Evolutionary conservation across 73 alveolate species (phyloP), one percentile per base, ranked within the genome.

Genomic region (Paramecium primaurelia): DNA sequence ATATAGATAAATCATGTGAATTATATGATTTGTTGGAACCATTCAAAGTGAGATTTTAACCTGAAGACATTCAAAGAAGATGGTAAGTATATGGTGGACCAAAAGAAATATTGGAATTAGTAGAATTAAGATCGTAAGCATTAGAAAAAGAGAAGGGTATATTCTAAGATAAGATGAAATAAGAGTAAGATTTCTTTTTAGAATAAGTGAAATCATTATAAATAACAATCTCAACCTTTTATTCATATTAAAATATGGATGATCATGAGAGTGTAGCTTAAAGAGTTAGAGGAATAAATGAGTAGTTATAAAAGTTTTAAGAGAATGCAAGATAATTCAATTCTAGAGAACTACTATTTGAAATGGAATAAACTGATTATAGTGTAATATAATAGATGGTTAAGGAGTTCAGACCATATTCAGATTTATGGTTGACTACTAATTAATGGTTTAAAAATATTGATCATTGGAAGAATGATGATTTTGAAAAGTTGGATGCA

Each of bases 1-100:
- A 96, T 77, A 98, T 98, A 11, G 95, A 92, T 4, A 93, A 95
- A 59, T 96, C 97, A 64, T 96, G 96, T 94, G 97, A 93, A 58
- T 93, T 97, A 64, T 98, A 97, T 94, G 96, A 95, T 59, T 93
- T 97, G n/a, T 96, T 97, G 44, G 99, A 98, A 68, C 99, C 96
- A 86, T 98, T 97, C 94, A 96, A 97, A 93, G 97, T 93, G 49
- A 97, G 97, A 89, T 97, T 98, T 89, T 93, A 98, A 32, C 92
- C 86, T 73, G 95, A 95, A 38, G 99, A 97, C 92, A 92, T 97
- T 47, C 98, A 98, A 86, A 95, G 97, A 77, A 98, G 98, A 94
- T 97, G 99, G 99, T 95, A 95, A 80, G 94, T 98, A 87, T 96
- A 92, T 94, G 98, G 99, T 59, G 98, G 98, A 12, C 99, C 99